Evolutionary conservation across 495 filamentous ascomycete genomes (phyloP), one percentile per base, ranked within the genome.

Genomic region (Wilcoxina mikolae): DNA sequence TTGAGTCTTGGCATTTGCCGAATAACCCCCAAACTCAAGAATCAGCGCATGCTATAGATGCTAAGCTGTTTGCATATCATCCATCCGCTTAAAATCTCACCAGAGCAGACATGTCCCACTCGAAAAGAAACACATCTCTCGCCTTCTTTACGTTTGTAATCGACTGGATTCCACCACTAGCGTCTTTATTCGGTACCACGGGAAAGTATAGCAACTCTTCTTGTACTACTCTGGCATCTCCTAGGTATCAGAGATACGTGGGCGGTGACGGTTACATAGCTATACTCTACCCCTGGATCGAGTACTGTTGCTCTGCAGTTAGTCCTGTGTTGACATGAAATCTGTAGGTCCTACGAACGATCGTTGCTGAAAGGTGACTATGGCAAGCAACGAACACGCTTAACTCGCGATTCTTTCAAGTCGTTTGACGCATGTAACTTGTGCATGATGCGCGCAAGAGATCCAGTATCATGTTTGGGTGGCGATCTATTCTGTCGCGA

Each of bases 401-500:
- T 98, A 29, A 79, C 78, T 42, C 84, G 91, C 59, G 91, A 98
- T 64, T 90, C 84, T 55, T 96, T 93, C 73, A 81, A 96, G 20
- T 80, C 87, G 9, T 95, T 98, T 70, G 87, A 80, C 31, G 87
- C 84, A 4, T 98, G 91, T 71, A 79, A 80, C 50, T 76, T 98
- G 17, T 98, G 91, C 58, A 79, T 96, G 1, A 81, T 88, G 61
- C 80, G 85, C 3, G 83, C 89, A 20, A 80, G 82, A 17, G 75
- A 84, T 26, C 91, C 91, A 0, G 88, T 95, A 12, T 76, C 76
- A 0, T 81, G 78, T 60, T 55, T 68, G 12, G 78, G 84, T 56
- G 91, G 90, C 47, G 88, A 96, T 66, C 75, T 98, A n/a, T 96
- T 96, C 71, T 98, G 91, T 64, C 78, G 87, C 55, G 91, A 98